Evolutionary conservation across 768 basidiomycete species (phyloP).

Genomic region (Rossbeevera mucosa): DNA sequence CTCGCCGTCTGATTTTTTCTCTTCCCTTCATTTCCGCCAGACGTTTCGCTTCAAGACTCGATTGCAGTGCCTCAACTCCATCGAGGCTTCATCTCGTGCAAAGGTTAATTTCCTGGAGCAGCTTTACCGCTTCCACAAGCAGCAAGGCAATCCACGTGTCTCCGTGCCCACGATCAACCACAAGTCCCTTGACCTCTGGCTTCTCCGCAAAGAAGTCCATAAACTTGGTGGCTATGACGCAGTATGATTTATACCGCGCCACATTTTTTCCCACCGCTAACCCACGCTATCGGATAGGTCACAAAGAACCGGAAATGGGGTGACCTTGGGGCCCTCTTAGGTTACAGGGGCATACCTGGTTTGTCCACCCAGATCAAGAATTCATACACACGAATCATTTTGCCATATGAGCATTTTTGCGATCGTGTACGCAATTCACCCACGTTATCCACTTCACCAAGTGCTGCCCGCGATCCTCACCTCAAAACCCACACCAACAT

Average conservation of each 20-base stretch:
- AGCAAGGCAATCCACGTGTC: conserved; percentile 87
- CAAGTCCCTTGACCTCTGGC: conserved; percentile 90
- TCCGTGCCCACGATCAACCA: conserved; percentile 93
- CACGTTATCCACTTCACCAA: conserved; percentile 34
- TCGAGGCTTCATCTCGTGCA: conserved; percentile 94
- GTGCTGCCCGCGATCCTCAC: conserved; percentile 43
- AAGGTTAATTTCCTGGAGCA: conserved; percentile 97
- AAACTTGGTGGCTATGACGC: conserved; percentile 83
- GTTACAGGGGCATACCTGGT: conserved; percentile 78
- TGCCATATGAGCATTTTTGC: conserved; percentile 93
- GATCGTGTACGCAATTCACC: conserved; percentile 69
- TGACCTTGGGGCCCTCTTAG: conserved; percentile 74
- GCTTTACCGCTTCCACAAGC: conserved; percentile 93
- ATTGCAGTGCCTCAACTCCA: conserved; percentile 89
- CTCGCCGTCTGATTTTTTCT: conserved; percentile 16
- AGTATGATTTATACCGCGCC: conserved; percentile 43
- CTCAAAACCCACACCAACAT: conserved; percentile 54
- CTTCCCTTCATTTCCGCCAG: conserved; percentile 33
- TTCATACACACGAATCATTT: conserved; percentile 85
- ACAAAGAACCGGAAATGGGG: conserved; percentile 84
- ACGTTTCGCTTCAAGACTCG: conserved; percentile 94
- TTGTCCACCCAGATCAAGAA: conserved; percentile 85
- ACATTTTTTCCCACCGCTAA: conserved; percentile 25
- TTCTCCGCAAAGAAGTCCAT: conserved; percentile 86
- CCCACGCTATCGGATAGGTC: conserved; percentile 55